Evolutionary conservation across 495 filamentous ascomycete genomes (phyloP).

Genomic region (Penicillium taxi): DNA sequence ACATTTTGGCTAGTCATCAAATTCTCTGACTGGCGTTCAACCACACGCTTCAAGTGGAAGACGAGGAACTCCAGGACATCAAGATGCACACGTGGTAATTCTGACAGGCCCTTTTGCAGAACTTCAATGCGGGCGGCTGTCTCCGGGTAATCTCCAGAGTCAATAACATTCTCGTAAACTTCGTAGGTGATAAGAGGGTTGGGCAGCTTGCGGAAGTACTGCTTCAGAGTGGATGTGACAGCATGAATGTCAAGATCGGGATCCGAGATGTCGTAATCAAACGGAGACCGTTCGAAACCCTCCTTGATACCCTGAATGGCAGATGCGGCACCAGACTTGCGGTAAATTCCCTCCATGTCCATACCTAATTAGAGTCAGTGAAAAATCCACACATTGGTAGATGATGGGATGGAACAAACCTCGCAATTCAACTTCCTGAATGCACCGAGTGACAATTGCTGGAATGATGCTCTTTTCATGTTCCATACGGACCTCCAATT

Average conservation of each 20-base stretch:
- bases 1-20: slow-evolving; percentile 91
- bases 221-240: slow-evolving; percentile 91
- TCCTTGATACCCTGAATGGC: slow-evolving; percentile 81
- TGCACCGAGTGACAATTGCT: slow-evolving; percentile 83
- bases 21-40: slow-evolving; percentile 74
- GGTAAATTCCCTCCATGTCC: slow-evolving; percentile 97
- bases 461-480: slow-evolving; percentile 87
- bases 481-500: slow-evolving; percentile 77
- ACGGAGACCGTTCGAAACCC: slow-evolving; percentile 70
- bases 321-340: slow-evolving; percentile 86
- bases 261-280: slow-evolving; percentile 83
- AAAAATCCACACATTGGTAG: background rate
- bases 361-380: slow-evolving; percentile 52
- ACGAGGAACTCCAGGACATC: slow-evolving; percentile 89
- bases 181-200: slow-evolving; percentile 87
- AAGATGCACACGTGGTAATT: slow-evolving; percentile 72
- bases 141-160: slow-evolving; percentile 46
- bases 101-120: slow-evolving; percentile 60
- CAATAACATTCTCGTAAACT: slow-evolving; percentile 81
- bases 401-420: slow-evolving; percentile 31
- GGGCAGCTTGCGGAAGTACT: slow-evolving; percentile 94
- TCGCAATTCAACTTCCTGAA: slow-evolving; percentile 92
- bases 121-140: slow-evolving; percentile 49
- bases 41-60: slow-evolving; percentile 88
- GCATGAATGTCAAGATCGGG: slow-evolving; percentile 91